phyloP scores from a whole-genome alignment of 495 filamentous ascomycete genomes.

The Tuber magnatum region DNA sequence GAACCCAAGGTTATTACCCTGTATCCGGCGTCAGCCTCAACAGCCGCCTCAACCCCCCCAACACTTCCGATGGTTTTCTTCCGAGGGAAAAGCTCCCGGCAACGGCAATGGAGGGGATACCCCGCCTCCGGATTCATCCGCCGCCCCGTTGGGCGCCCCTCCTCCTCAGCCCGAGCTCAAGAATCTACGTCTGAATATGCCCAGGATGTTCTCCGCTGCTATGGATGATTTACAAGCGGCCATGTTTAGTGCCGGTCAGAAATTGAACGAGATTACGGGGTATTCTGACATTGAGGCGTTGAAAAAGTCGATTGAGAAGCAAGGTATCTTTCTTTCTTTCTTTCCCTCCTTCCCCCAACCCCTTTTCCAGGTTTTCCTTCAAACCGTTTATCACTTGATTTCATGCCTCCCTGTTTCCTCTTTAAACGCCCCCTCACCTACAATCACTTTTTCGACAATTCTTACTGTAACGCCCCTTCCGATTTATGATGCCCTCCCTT shows the following conservation, averaged over 20 bases:
- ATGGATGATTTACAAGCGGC: conserved; percentile 88
- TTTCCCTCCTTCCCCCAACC: conserved; percentile 7
- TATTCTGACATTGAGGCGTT: conserved; percentile 88
- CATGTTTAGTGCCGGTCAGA: conserved; percentile 73
- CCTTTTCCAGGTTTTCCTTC: conserved; percentile 1
- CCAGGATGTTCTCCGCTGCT: conserved; percentile 63
- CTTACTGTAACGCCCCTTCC: conserved; percentile 4
- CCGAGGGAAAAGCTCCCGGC: not conserved
- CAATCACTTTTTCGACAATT: conserved; percentile 21
- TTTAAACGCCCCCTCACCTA: not conserved
- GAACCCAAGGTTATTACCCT: conserved; percentile 11
- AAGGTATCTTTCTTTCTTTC: conserved; percentile 47
- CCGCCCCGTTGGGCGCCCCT: not conserved
- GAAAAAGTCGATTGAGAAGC: conserved; percentile 63
- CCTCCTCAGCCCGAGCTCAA: conserved; percentile 25
- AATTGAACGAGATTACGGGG: conserved; percentile 85
- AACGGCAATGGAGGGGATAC: conserved; percentile 5
- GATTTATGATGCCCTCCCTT: not conserved
- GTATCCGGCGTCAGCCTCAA: conserved; percentile 12
- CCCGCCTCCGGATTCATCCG: conserved; percentile 8
- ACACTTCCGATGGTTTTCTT: conserved; percentile 27
- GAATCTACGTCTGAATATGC: conserved; percentile 63
- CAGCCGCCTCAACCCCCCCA: conserved; percentile 7
- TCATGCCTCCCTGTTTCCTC: not conserved
- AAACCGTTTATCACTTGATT: not conserved